A percentile compares a stretch with the other conserved stretches of the same genome.
These are phyloP conservation scores for Penicillium parvum DNA, from an alignment of 495 filamentous ascomycete species.

Conservation along the genomic window DNA sequence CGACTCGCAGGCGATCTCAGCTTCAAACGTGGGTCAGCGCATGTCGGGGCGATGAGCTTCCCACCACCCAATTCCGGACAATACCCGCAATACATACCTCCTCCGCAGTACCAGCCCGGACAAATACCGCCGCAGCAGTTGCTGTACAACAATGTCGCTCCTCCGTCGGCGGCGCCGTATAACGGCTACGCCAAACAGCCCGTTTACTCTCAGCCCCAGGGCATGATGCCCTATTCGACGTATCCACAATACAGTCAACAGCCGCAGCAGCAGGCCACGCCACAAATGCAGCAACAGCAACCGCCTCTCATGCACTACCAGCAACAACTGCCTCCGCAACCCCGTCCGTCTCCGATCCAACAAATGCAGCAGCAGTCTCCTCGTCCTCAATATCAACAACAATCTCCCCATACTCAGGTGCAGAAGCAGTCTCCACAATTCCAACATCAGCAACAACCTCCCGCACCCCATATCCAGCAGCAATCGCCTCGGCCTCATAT, in stretches of 20 bases:
- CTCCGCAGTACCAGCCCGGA: conserved; percentile 34
- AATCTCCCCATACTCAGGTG: conserved; percentile 11
- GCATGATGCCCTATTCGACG: conserved; percentile 35
- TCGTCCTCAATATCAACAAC: conserved; percentile 6
- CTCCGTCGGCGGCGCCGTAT: conserved; percentile 29
- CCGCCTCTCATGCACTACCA: conserved; percentile 13
- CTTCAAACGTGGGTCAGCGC: conserved; percentile 20
- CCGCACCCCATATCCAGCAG: no score
- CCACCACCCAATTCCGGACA: conserved; percentile 45
- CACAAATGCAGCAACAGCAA: conserved; percentile 17
- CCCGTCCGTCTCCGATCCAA: conserved; percentile 12
- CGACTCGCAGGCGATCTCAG: conserved; percentile 11
- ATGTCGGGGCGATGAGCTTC: conserved; percentile 47
- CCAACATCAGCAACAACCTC: neutral
- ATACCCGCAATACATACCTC: conserved; percentile 32
- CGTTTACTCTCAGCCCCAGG: conserved; percentile 33
- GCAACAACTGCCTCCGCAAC: conserved; percentile 9
- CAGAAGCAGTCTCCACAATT: no score
- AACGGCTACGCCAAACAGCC: conserved; percentile 39
- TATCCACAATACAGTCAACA: conserved; percentile 33
- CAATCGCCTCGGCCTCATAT: neutral
- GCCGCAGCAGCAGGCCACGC: conserved; percentile 6
- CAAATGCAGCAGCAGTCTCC: conserved; percentile 11
- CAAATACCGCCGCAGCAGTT: conserved; percentile 36
- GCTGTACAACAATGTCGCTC: conserved; percentile 38